Conservation (phyloP, 768 basidiomycete genomes). For the Antrodiella citrinella region DNA sequence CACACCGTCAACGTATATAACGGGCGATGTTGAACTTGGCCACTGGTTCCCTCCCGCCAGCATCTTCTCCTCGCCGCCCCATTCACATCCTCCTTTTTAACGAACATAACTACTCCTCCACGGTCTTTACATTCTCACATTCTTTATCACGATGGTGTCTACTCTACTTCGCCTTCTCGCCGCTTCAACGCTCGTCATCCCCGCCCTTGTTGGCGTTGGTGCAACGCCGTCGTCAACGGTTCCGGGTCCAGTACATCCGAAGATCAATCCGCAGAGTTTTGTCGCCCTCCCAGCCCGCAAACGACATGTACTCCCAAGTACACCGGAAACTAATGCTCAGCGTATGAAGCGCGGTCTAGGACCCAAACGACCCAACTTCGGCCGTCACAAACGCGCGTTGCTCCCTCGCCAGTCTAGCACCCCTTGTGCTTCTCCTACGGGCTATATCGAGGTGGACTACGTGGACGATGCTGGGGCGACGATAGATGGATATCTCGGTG, state of each 20-base stretch:
- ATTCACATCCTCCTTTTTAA: no score
- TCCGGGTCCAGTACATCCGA: background rate
- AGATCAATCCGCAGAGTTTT: background rate
- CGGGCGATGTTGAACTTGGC: no score
- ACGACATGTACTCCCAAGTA: no score
- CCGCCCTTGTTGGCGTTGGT: background rate
- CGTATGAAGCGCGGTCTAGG: background rate
- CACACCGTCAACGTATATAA: no score
- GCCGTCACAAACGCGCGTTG: background rate
- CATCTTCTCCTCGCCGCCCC: no score
- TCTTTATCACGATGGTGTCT: background rate
- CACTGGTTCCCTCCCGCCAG: no score
- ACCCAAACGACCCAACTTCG: background rate
- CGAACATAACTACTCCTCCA: background rate
- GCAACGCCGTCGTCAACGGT: background rate
- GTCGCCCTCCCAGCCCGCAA: no score
- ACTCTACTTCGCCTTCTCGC: background rate
- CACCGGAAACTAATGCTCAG: background rate
- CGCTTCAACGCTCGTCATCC: background rate
- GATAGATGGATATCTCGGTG: background rate
- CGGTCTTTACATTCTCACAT: background rate
- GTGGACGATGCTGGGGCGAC: background rate
- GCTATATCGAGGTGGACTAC: background rate
- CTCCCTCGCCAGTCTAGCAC: background rate
- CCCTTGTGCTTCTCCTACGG: background rate